Conservation (phyloP, 2,329 filamentous ascomycete species). For the Aspergillaceae sp. region DNA sequence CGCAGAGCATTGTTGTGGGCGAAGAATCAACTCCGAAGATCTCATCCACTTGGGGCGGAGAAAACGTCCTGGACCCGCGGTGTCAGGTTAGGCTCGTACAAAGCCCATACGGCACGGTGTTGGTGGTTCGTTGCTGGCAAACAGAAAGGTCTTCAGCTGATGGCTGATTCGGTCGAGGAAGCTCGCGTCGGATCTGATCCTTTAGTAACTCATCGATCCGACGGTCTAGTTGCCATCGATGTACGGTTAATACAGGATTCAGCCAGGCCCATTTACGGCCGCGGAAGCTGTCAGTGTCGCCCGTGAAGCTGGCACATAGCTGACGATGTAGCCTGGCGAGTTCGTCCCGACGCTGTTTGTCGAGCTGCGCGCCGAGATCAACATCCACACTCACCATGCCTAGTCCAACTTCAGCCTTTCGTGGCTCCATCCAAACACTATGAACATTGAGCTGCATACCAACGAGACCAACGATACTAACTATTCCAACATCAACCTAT, state of each 20-base stretch:
- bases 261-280: background rate
- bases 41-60: constrained; percentile 43
- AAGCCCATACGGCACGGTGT: constrained; percentile 11
- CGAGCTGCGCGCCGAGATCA: constrained; percentile 16
- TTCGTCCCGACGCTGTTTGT: constrained; percentile 7
- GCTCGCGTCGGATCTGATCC: constrained; percentile 1
- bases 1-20: constrained; percentile 20
- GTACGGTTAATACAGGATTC: background rate
- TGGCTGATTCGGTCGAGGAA: constrained; percentile 12
- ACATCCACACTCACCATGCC: constrained; percentile 12
- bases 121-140: constrained; percentile 20
- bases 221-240: constrained; percentile 2
- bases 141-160: constrained; percentile 22
- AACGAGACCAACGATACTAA: too few species aligned
- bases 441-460: too few species aligned
- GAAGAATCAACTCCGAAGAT: constrained; percentile 41
- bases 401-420: background rate
- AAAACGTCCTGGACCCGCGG: constrained; percentile 25
- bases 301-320: constrained; percentile 7
- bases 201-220: constrained; percentile 4
- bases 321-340: constrained; percentile 16
- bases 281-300: background rate
- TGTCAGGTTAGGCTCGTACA: constrained; percentile 14
- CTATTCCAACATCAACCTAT: too few species aligned
- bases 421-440: too few species aligned